Conservation (phyloP, 179 eudicot genomes). For the Patellifolia procumbens region DNA sequence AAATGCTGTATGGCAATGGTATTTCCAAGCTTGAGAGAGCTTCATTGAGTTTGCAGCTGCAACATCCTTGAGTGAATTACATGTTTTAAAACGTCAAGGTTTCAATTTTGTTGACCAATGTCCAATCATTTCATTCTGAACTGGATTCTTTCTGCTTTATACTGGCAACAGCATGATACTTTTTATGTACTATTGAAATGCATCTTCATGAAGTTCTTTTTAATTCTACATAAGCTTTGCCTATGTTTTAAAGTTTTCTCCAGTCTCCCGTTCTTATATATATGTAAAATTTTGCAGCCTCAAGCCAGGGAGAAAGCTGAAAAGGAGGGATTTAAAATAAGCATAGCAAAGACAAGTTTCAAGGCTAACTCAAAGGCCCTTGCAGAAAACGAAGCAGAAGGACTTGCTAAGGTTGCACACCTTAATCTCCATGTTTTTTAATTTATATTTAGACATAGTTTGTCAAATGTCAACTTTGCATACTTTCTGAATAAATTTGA, state of each 20-base stretch:
- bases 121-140: neutral
- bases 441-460: neutral
- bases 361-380: conserved; percentile 99
- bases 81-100: neutral
- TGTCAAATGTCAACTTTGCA: conserved; percentile 2
- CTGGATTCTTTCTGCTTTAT: neutral
- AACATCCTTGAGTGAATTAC: neutral
- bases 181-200: neutral
- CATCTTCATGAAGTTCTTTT: neutral
- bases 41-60: neutral
- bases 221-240: neutral
- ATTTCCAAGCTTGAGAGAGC: neutral
- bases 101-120: neutral
- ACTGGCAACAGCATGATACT: neutral
- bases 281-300: conserved; percentile 56
- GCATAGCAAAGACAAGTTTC: conserved; percentile 94
- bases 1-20: neutral
- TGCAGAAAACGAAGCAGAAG: conserved; percentile 99
- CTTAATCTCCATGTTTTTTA: conserved; percentile 4
- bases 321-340: conserved; percentile 85
- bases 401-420: conserved; percentile 83
- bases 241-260: conserved; percentile 1
- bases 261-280: neutral
- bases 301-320: conserved; percentile 95
- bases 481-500: neutral